Evolutionary conservation across 306 rosid genomes (phyloP).

Genomic region (Lablab purpureus): DNA sequence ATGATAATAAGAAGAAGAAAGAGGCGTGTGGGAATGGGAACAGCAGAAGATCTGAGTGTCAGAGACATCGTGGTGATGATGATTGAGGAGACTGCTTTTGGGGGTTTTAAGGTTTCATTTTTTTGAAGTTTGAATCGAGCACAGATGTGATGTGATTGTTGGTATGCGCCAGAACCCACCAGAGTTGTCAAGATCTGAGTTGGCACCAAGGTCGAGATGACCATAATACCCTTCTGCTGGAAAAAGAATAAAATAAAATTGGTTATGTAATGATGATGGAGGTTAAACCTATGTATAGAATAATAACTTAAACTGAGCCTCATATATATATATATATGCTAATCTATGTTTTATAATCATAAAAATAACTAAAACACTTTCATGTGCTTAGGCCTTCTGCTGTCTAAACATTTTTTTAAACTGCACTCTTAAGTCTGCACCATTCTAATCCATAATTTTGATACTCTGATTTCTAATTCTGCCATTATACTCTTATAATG

Average conservation of each 20-base stretch:
- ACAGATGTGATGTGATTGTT: slow-evolving; percentile 1
- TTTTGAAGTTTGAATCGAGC: background rate
- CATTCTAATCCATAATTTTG: too few relatives aligned
- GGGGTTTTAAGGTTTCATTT: slow-evolving; percentile 35
- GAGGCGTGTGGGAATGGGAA: slow-evolving; percentile 27
- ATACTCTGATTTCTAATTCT: too few relatives aligned
- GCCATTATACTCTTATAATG: too few relatives aligned
- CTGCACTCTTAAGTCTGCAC: too few relatives aligned
- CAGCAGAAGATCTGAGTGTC: slow-evolving; percentile 32
- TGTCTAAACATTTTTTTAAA: too few relatives aligned
- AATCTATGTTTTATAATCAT: too few relatives aligned
- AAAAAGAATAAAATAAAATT: background rate
- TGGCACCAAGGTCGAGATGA: background rate
- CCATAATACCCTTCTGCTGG: background rate
- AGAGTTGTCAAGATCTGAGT: background rate
- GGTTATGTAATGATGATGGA: background rate
- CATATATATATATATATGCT: too few relatives aligned
- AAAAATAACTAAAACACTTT: too few relatives aligned
- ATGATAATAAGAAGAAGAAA: slow-evolving; percentile 4
- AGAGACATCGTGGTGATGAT: slow-evolving; percentile 51
- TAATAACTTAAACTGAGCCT: too few relatives aligned
- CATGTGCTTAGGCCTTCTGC: too few relatives aligned
- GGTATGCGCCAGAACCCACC: background rate
- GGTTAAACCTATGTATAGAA: too few relatives aligned
- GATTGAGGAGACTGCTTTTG: background rate